Evolutionary conservation across 495 filamentous ascomycete species (phyloP).

Genomic region (Xylona heveae): DNA sequence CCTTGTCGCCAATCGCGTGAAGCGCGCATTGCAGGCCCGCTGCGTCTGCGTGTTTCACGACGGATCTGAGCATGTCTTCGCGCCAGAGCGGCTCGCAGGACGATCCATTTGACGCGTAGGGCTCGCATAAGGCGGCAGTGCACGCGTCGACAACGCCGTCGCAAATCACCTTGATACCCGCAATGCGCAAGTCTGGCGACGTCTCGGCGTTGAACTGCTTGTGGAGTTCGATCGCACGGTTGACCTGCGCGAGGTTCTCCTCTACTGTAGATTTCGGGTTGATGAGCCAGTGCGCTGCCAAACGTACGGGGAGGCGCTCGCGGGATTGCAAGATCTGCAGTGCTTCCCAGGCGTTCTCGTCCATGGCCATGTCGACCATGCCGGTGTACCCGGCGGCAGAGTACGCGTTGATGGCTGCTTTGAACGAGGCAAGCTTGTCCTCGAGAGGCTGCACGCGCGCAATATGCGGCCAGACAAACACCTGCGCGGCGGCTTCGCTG

Average conservation of each 20-base stretch:
- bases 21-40: conserved; percentile 39
- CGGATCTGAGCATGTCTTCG: conserved; percentile 24
- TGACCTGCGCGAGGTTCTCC: conserved; percentile 28
- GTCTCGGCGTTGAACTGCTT: conserved; percentile 21
- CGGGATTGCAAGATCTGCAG: conserved; percentile 23
- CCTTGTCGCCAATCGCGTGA: conserved; percentile 42
- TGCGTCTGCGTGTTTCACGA: conserved; percentile 29
- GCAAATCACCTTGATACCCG: conserved; percentile 48
- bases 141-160: conserved; percentile 48
- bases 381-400: conserved; percentile 37
- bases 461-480: conserved; percentile 36
- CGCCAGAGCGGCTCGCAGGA: conserved; percentile 34
- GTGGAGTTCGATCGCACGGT: conserved; percentile 34
- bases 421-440: conserved; percentile 29
- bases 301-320: conserved; percentile 28
- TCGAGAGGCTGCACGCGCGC: conserved; percentile 26
- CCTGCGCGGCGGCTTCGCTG: conserved; percentile 32
- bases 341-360: conserved; percentile 35
- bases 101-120: conserved; percentile 28
- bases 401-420: conserved; percentile 27
- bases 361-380: conserved; percentile 51
- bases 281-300: conserved; percentile 43
- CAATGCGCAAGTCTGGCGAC: conserved; percentile 30
- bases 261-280: conserved; percentile 20
- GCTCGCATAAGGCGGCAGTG: conserved; percentile 37